Evolutionary conservation across 148 eudicot genomes (phyloP), one percentile per base, ranked within the genome.

Genomic region (Nepenthes mirabilis): DNA sequence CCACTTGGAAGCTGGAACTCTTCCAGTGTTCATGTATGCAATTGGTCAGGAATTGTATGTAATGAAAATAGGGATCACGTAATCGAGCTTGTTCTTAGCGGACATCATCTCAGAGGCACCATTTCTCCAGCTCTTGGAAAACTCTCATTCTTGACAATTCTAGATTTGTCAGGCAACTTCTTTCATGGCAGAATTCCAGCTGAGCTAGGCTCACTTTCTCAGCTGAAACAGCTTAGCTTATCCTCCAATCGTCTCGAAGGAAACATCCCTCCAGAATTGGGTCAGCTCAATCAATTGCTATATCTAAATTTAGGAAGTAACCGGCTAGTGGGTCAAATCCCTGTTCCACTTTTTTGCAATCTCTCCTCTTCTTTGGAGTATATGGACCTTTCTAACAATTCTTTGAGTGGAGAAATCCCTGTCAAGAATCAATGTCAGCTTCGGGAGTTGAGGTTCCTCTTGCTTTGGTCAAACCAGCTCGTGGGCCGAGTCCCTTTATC

Each of bases 371-470:
- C 72, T 52, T 78, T 89, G 74, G 65, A 79, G 59, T 89, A 89
- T 70, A 12, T 89, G 1, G 97, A 89, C 82, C 80, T 89, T 33
- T 89, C 97, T 4, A 89, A 83, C 71, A 86, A 89, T 65, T 89
- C 93, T 8, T 69, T 89, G 1, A 71, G 64, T 34, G 97, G 97
- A 10, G 61, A 71, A 33, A 78, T 89, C 62, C 93, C 87, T 23
- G 37, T 83, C 65, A 66, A 67, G 36, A 63, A 74, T 14, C 82
- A 87, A 70, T 83, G 90, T 68, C 73, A 67, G 70, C 81, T 85
- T 48, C 66, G 60, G 55, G 79, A 80, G 55, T 67, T 89, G 34
- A 71, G 74, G 60, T 89, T 64, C 62, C 82, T 86, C 32, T 83
- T 89, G 9, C 85, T 85, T 48, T 89, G 96, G 93, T 83, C 93